Evolutionary conservation across 2,329 filamentous ascomycete species (phyloP).

Genomic region (Penicillium italicum): DNA sequence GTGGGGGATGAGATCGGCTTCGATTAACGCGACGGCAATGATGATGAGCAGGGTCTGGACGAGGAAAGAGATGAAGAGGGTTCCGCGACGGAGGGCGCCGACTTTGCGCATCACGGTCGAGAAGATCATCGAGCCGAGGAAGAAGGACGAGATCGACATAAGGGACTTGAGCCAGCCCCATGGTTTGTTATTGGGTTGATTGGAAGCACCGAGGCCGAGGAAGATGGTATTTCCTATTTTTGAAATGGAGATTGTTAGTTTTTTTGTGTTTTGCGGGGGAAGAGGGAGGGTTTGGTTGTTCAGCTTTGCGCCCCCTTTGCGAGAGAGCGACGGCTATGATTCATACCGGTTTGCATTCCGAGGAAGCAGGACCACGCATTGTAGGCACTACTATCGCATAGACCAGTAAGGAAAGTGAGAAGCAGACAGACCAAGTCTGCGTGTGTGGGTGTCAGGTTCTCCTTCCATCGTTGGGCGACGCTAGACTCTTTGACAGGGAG

Average conservation of each 20-base stretch:
- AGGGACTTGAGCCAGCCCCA: slow-evolving; percentile 47
- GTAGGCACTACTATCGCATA: slow-evolving; percentile 46
- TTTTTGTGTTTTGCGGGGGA: background rate
- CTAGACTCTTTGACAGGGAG: slow-evolving; percentile 8
- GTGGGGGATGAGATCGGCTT: slow-evolving; percentile 39
- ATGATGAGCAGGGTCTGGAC: slow-evolving; percentile 39
- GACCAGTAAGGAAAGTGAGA: slow-evolving; percentile 41
- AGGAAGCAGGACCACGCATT: slow-evolving; percentile 48
- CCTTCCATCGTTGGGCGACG: slow-evolving; percentile 28
- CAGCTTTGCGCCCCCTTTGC: background rate
- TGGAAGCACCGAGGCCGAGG: slow-evolving; percentile 44
- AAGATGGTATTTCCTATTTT: slow-evolving; percentile 46
- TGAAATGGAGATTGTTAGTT: background rate
- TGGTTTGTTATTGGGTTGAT: slow-evolving; percentile 37
- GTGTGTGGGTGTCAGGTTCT: slow-evolving; percentile 30
- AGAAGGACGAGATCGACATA: slow-evolving; percentile 42
- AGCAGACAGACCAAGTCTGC: slow-evolving; percentile 41
- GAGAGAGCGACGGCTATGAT: background rate
- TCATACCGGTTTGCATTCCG: slow-evolving; percentile 47
- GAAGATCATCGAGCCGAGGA: slow-evolving; percentile 43
- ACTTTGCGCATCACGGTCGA: slow-evolving; percentile 35
- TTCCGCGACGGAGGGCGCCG: slow-evolving; percentile 34
- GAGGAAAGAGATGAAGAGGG: slow-evolving; percentile 42
- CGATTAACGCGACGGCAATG: slow-evolving; percentile 41
- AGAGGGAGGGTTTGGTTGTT: background rate